Base-by-base conservation (phyloP, 2,329 filamentous ascomycete species). In the Xylariomycetidae sp. region DNA sequence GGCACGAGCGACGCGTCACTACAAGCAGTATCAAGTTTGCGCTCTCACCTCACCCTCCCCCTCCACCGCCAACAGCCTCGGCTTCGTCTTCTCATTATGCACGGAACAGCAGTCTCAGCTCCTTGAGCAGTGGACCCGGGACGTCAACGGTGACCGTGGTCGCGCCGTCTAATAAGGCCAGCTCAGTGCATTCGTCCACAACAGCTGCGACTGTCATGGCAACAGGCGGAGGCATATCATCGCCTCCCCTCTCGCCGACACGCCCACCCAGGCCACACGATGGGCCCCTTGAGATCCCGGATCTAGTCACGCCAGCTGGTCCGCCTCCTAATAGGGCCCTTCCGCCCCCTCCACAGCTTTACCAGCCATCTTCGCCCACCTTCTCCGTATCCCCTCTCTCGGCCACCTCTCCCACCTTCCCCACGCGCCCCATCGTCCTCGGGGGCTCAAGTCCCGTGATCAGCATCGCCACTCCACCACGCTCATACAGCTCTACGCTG, bases 271-370 rank as follows among this genome's bases (percentile, higher is more conserved):
- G 62, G 2, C 59, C 59, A 1, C 59, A 62, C 29, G 59, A 63
- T 14, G 36, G 40, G 3, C 52, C 54, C 3, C 49, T 64, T 4
- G 57, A 61, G 41, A 61, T 64, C 5, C 59, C 62, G 0, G 58
- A 58, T 16, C 45, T 56, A 2, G 48, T 53, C 10, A 53, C 45
- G 15, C 56, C 54, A 3, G 54, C 46, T 15, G 65, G 67, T 0
- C 67, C 70, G 1, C 67, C 69, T 1, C 69, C 70, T 0, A 65
- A 42, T 5, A 55, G 60, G n/a, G 64, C 64, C 3, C 58, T 72
- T 3, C 66, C 66, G 0, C 41, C 48, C 4, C 41, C 49, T 0
- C 50, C 56, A n/a, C n/a, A n/a, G 5, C 35, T 38, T n/a, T 36
- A 33, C 3, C 38, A 38, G 27, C 38, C 44, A 8, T 40, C 30